Evolutionary conservation across 2,329 filamentous ascomycete genomes (phyloP).

Genomic region (Pseudogymnoascus sp.): DNA sequence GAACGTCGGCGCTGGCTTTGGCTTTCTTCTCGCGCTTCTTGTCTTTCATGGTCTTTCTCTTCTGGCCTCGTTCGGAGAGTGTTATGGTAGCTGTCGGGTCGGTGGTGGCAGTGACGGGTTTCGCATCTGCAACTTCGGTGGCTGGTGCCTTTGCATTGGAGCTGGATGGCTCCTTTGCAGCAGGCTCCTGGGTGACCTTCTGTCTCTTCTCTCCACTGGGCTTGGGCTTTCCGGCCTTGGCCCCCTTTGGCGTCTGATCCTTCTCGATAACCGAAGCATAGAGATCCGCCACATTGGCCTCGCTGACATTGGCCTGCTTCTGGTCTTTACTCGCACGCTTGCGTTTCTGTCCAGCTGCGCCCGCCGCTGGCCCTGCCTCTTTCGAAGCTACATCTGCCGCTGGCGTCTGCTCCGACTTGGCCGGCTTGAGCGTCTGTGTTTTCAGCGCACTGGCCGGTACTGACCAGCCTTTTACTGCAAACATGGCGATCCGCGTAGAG

Average conservation of each 20-base stretch:
- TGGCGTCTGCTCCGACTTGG: constrained; percentile 17
- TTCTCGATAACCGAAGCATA: constrained; percentile 75
- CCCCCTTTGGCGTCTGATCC: constrained; percentile 35
- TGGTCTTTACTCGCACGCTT: constrained; percentile 41
- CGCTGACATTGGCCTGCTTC: constrained; percentile 50
- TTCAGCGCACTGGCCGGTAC: constrained; percentile 64
- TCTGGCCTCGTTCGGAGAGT: constrained; percentile 20
- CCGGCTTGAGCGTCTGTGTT: constrained; percentile 41
- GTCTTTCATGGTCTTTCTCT: constrained; percentile 29
- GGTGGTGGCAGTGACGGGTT: constrained; percentile 22
- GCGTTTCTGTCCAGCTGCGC: constrained; percentile 39
- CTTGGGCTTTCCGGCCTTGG: constrained; percentile 26
- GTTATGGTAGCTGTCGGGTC: constrained; percentile 5
- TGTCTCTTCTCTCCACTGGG: constrained; percentile 22
- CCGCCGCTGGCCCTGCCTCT: constrained; percentile 27
- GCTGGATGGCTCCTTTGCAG: constrained; percentile 23
- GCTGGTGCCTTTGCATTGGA: constrained; percentile 13
- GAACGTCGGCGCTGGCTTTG: constrained; percentile 13
- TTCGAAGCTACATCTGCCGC: constrained; percentile 25
- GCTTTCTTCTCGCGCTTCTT: constrained; percentile 31
- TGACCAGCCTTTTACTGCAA: constrained; percentile 89
- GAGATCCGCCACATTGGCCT: constrained; percentile 64
- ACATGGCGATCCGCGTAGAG: constrained; percentile 48
- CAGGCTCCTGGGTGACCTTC: constrained; percentile 21
- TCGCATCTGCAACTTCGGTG: constrained; percentile 22